Evolutionary conservation across 345 rosid species (phyloP).

Genomic region (Pistacia vera): DNA sequence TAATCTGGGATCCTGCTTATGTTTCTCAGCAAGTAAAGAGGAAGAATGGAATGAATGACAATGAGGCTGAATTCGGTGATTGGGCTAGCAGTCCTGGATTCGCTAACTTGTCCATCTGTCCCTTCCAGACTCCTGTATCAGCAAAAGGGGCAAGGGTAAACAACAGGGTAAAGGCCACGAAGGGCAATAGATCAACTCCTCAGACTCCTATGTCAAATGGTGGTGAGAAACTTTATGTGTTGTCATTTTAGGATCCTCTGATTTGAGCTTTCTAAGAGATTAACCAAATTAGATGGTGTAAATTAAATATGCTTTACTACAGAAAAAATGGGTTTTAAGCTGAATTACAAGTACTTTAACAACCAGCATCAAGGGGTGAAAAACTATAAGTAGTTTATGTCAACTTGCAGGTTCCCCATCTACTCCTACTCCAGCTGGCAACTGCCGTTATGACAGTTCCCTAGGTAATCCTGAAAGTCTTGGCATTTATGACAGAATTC

Average conservation of each 20-base stretch:
- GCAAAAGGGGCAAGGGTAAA: conserved; percentile 64
- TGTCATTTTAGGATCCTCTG: background rate
- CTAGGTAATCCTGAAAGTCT: conserved; percentile 52
- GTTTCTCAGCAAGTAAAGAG: conserved; percentile 59
- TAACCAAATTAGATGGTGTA: background rate
- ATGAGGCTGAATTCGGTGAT: conserved; percentile 43
- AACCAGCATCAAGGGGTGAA: background rate
- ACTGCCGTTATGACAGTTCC: conserved; percentile 97
- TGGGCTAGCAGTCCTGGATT: conserved; percentile 52
- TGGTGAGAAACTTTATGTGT: conserved; percentile 45
- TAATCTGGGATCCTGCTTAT: conserved; percentile 16
- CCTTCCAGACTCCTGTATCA: conserved; percentile 76
- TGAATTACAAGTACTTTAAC: background rate
- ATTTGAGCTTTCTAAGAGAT: background rate
- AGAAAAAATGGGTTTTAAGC: conserved; percentile 1
- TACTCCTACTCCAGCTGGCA: conserved; percentile 77
- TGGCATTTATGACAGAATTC: background rate
- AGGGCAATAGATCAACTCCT: conserved; percentile 59
- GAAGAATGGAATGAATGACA: conserved; percentile 46
- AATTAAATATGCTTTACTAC: conserved; percentile 2
- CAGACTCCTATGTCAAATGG: conserved; percentile 69
- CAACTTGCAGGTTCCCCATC: conserved; percentile 71
- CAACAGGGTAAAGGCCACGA: conserved; percentile 61
- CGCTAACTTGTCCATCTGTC: conserved; percentile 43
- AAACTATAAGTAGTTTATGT: conserved; percentile 27